Base-by-base conservation (phyloP, 2,329 filamentous ascomycete genomes). In the Ophiocordyceps australis region DNA sequence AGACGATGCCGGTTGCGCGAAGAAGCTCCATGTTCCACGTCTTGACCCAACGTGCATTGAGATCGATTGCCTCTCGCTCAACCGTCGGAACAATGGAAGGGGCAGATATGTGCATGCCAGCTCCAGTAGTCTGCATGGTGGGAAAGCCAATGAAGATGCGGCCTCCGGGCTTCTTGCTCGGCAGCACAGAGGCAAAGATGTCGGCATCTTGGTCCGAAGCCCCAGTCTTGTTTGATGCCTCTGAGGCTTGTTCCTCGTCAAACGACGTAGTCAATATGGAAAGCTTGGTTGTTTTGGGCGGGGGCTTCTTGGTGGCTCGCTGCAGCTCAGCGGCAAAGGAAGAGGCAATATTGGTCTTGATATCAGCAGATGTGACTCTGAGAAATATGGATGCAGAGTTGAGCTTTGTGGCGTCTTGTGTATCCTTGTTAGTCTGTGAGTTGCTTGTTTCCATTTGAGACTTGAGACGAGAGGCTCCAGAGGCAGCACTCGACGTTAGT, bases 61-160 rank as follows among this genome's bases (percentile, higher is more conserved):
- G 61, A 48, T 98, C 89, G 30, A 98, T 93, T 28, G 82, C 89
- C 46, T 98, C 89, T 43, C 89, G 73, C 50, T 98, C 89, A 3
- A 98, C 91, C 0, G 89, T 98, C 0, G 89, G 89, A 30, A 98
- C 98, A 10, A 98, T 74, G 0, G 86, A 94, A 2, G 85, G 89
- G 0, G 89, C 89, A 9, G 86, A 95, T 17, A 98, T 78, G 47
- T 98, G 89, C 45, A 91, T 78, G 11, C 86, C 79, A 16, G 86
- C 73, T 28, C 86, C 89, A 0, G 91, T 98, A 0, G 89, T 98
- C 54, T 98, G 89, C 38, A 86, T 85, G 2, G 89, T 98, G 4
- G 89, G 86, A 43, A 98, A 98, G 0, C 89, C 89, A 41, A 98
- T 98, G 42, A 95, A 98, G 28, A 98, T 79, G 27, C 81, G 74